phyloP scores from a whole-genome alignment of 495 filamentous ascomycete genomes.

The Bombardia bombarda region DNA sequence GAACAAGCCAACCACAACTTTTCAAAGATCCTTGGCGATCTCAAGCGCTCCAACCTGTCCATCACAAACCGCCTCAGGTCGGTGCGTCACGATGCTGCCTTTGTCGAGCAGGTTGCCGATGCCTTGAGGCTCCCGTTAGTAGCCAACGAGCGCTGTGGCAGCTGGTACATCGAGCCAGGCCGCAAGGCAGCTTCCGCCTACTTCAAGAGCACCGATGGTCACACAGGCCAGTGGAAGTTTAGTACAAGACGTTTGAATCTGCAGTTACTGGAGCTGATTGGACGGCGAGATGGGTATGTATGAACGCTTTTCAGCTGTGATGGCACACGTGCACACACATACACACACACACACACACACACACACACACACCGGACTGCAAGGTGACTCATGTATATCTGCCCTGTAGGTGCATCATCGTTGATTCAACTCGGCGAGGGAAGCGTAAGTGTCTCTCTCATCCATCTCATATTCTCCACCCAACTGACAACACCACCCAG shows the following conservation, averaged over 20 bases:
- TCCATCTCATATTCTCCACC: neutral
- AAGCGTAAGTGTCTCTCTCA: slow-evolving; percentile 68
- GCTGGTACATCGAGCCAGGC: slow-evolving; percentile 80
- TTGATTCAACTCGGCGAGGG: slow-evolving; percentile 89
- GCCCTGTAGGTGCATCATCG: slow-evolving; percentile 67
- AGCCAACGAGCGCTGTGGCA: slow-evolving; percentile 88
- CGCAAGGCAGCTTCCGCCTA: slow-evolving; percentile 67
- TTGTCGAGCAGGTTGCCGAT: slow-evolving; percentile 49
- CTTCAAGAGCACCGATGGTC: slow-evolving; percentile 97
- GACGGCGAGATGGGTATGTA: slow-evolving; percentile 53
- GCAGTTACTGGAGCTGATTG: slow-evolving; percentile 60
- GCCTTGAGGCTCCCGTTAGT: slow-evolving; percentile 64
- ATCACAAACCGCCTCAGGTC: slow-evolving; percentile 71
- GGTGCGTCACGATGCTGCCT: slow-evolving; percentile 59
- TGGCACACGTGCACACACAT: no score
- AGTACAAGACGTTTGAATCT: slow-evolving; percentile 77
- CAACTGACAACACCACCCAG: slow-evolving; percentile 22
- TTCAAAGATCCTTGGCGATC: slow-evolving; percentile 43
- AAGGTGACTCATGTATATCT: neutral
- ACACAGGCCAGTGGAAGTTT: slow-evolving; percentile 83
- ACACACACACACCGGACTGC: no score
- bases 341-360: no score
- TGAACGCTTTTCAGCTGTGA: no score
- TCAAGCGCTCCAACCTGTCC: slow-evolving; percentile 68
- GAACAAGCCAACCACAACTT: slow-evolving; percentile 45